phyloP scores from a whole-genome alignment of 2,329 filamentous ascomycete genomes.

The Trichocomaceae sp. region DNA sequence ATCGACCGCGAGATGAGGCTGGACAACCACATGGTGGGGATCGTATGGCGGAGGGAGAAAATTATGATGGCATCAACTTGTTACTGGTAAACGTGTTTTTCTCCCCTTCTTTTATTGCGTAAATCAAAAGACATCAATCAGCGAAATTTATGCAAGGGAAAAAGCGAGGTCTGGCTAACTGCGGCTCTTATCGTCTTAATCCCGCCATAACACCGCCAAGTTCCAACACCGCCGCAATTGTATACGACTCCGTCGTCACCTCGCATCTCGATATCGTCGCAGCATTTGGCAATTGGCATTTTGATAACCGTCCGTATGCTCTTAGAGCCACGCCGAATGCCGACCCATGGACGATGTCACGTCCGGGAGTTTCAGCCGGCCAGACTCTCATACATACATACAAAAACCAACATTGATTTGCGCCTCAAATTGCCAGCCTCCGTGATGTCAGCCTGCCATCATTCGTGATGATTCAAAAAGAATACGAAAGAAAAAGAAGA shows the following conservation, averaged over 20 bases:
- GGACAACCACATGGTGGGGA: slow-evolving; percentile 12
- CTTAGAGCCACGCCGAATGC: background rate
- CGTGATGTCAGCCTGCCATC: slow-evolving; percentile 28
- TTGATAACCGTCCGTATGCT: background rate
- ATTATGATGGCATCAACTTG: background rate
- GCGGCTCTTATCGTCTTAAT: background rate
- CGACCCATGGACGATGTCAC: background rate
- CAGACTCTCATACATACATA: no score
- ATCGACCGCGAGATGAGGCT: slow-evolving; percentile 15
- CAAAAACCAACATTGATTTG: background rate
- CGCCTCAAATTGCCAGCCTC: background rate
- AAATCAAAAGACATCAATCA: no score
- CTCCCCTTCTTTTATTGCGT: background rate
- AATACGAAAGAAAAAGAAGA: background rate
- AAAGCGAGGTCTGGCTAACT: no score
- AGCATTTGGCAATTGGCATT: background rate
- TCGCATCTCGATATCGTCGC: background rate
- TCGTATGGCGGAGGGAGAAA: background rate
- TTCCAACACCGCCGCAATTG: background rate
- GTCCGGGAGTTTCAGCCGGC: background rate
- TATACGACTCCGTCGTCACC: background rate
- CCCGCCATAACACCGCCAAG: background rate
- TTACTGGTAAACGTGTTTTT: background rate
- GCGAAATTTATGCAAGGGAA: no score
- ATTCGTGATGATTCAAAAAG: slow-evolving; percentile 8